These are phyloP conservation scores for Penicillium sp. DNA, from an alignment of 2,329 filamentous ascomycete species.

Conservation along the genomic window DNA sequence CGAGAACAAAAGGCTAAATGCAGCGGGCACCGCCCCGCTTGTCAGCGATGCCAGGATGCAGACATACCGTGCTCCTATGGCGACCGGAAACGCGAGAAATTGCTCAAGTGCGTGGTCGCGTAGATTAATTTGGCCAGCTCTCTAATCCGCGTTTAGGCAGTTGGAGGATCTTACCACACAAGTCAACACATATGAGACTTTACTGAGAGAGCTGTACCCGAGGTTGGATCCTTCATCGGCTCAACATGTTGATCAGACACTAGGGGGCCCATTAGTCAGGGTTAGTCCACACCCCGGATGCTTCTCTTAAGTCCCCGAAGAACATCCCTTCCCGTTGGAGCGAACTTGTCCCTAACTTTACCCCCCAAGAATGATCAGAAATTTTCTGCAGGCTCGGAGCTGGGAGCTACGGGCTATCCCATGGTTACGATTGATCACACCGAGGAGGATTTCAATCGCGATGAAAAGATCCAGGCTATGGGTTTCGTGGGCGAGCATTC, in stretches of 20 bases:
- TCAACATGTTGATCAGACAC: conserved; percentile 33
- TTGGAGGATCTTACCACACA: conserved; percentile 39
- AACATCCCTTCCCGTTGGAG: conserved; percentile 3
- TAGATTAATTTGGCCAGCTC: conserved; percentile 4
- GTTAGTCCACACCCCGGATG: conserved; percentile 23
- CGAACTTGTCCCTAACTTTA: not conserved
- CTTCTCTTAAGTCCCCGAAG: not conserved
- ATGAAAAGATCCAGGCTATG: conserved; percentile 37
- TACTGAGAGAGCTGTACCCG: conserved; percentile 35
- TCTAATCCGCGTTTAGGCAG: conserved; percentile 30
- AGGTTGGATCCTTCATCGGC: conserved; percentile 34
- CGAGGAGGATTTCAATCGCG: conserved; percentile 45
- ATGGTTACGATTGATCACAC: conserved; percentile 40
- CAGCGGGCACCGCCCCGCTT: conserved; percentile 44
- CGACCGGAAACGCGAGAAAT: conserved; percentile 45
- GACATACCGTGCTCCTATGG: conserved; percentile 43
- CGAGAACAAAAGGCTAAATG: conserved; percentile 48
- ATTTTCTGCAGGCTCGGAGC: not conserved
- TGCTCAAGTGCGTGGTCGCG: conserved; percentile 38
- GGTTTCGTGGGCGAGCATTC: conserved; percentile 48
- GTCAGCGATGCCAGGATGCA: conserved; percentile 43
- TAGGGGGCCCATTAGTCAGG: conserved; percentile 28
- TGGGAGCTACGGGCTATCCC: conserved; percentile 26
- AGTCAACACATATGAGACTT: conserved; percentile 34
- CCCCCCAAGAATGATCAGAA: not conserved